Conservation (phyloP, 2,329 filamentous ascomycete species). For the Xylariaceae sp. region DNA sequence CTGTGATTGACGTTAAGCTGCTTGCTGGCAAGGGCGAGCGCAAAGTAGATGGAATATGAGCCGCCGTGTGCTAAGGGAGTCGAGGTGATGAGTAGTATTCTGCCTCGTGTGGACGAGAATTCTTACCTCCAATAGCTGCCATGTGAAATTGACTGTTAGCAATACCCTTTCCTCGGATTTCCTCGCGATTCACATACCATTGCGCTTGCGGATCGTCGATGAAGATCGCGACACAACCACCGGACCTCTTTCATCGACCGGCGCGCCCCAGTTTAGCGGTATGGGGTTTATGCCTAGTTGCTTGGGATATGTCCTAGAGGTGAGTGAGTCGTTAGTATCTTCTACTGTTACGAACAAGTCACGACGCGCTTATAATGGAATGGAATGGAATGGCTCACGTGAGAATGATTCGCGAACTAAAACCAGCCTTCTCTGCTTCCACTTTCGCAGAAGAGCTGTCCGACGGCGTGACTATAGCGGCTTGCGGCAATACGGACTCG, state of each 20-base stretch:
- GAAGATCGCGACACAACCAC: constrained; percentile 77
- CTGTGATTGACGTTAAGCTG: constrained; percentile 78
- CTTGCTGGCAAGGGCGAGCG: constrained; percentile 84
- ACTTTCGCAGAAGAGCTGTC: constrained; percentile 22
- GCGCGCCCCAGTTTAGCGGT: constrained; percentile 78
- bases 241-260: constrained; percentile 72
- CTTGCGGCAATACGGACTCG: constrained; percentile 15
- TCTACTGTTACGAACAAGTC: not conserved
- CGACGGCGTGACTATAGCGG: constrained; percentile 21
- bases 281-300: constrained; percentile 93
- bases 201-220: constrained; percentile 72
- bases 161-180: constrained; percentile 3
- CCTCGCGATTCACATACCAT: constrained; percentile 50
- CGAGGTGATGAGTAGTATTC: constrained; percentile 7
- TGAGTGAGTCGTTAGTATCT: constrained; percentile 11
- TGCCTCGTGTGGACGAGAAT: not conserved
- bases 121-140: constrained; percentile 53
- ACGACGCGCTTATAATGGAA: too few species aligned
- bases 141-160: constrained; percentile 15
- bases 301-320: constrained; percentile 71
- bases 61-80: constrained; percentile 53
- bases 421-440: constrained; percentile 38
- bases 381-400: constrained; percentile 36
- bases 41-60: constrained; percentile 94
- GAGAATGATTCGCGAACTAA: constrained; percentile 51